Percentiles rank a stretch among this genome's conserved stretches.
These are phyloP conservation scores for Candida sphagnicola DNA, from an alignment of 805 yeast species.

Conservation along the genomic window DNA sequence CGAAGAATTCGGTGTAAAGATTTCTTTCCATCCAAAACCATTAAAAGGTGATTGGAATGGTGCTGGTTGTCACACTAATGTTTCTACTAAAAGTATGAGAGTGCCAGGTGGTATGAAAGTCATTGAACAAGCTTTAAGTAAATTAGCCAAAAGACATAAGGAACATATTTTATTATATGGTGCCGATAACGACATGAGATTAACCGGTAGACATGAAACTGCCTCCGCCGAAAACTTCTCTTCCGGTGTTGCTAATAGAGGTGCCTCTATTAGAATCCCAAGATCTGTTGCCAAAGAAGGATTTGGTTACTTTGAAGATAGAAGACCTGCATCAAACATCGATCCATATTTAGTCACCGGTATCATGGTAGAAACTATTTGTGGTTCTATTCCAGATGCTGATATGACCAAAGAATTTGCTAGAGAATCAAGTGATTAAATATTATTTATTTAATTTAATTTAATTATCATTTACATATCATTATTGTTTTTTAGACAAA, in stretches of 20 bases:
- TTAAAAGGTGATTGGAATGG: constrained; percentile 99
- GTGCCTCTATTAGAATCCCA: constrained; percentile 98
- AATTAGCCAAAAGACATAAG: constrained; percentile 91
- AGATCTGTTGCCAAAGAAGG: constrained; percentile 98
- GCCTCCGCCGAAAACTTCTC: constrained; percentile 90
- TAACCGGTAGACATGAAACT: constrained; percentile 98
- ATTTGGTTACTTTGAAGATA: constrained; percentile 97
- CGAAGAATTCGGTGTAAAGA: constrained; percentile 98
- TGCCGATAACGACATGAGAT: constrained; percentile 89
- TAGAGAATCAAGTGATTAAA: constrained; percentile 52
- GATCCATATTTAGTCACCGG: constrained; percentile 99
- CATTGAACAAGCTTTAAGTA: constrained; percentile 89
- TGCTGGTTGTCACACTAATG: constrained; percentile 99
- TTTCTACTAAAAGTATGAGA: constrained; percentile 91
- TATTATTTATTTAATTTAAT: constrained; percentile 1
- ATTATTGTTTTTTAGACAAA: constrained; percentile 1
- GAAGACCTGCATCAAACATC: constrained; percentile 99
- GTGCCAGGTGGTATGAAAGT: constrained; percentile 91
- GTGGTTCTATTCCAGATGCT: constrained; percentile 92
- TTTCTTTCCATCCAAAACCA: constrained; percentile 99
- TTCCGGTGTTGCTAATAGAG: constrained; percentile 99
- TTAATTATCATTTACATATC: background rate
- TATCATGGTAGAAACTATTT: constrained; percentile 94
- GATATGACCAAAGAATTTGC: constrained; percentile 89
- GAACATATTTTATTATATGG: constrained; percentile 97